Percentiles rank a stretch among this genome's conserved stretches.
phyloP scores from a whole-genome alignment of 2,329 filamentous ascomycete genomes.

The Botryotinia globosa region DNA sequence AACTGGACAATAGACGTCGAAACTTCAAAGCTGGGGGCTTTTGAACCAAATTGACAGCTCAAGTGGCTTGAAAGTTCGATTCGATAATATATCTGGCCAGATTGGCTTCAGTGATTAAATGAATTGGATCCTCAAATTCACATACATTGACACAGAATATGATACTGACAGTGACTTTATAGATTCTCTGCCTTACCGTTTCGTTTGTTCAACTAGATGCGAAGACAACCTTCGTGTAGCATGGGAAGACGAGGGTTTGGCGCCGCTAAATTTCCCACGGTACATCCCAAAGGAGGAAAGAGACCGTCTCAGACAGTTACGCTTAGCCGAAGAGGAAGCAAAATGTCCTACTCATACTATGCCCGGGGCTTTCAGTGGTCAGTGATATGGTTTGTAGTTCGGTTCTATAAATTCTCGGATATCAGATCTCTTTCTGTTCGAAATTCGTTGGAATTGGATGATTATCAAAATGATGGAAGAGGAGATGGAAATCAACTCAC shows the following conservation, averaged over 20 bases:
- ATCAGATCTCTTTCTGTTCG: fast-evolving
- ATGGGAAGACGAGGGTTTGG: neutral
- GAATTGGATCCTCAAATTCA: too few species aligned
- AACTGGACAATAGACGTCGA: too few species aligned
- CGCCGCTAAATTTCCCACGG: neutral
- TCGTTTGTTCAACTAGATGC: neutral
- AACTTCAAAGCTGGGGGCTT: too few species aligned
- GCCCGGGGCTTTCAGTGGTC: neutral
- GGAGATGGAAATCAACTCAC: neutral
- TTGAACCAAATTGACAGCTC: too few species aligned
- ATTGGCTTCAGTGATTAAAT: too few species aligned
- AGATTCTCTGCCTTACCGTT: neutral
- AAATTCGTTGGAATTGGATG: neutral
- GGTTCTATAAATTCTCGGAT: too few species aligned
- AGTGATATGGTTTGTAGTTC: too few species aligned
- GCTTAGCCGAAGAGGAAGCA: neutral
- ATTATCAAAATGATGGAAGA: fast-evolving
- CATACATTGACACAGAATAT: neutral
- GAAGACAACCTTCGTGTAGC: neutral
- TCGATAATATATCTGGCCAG: too few species aligned
- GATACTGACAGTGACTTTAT: neutral
- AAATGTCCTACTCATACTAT: conserved; percentile 4
- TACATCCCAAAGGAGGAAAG: neutral
- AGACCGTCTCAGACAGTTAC: neutral
- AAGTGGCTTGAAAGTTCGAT: too few species aligned